These are phyloP conservation scores for Collariella sp. DNA, from an alignment of 495 filamentous ascomycete genomes.

Conservation along the genomic window DNA sequence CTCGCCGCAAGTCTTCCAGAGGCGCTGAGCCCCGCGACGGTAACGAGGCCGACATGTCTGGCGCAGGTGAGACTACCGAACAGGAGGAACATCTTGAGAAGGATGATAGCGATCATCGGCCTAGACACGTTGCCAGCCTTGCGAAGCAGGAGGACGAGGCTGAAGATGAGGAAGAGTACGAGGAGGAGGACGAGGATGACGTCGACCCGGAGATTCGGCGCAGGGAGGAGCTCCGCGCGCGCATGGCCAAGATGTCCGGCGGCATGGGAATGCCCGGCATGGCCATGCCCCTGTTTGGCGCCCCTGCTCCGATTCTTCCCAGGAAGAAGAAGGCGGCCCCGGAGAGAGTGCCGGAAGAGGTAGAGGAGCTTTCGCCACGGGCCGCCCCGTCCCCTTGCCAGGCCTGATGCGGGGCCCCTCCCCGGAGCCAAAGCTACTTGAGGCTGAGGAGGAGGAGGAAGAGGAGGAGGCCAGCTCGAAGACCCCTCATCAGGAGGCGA, in stretches of 20 bases:
- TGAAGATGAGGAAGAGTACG: constrained; percentile 48
- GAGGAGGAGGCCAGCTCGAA: constrained; percentile 27
- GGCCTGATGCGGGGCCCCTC: constrained; percentile 49
- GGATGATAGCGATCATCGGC: constrained; percentile 61
- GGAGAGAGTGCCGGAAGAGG: constrained; percentile 41
- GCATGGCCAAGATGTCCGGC: constrained; percentile 98
- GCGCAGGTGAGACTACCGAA: constrained; percentile 72
- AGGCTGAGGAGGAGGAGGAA: constrained; percentile 34
- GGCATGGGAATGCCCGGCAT: constrained; percentile 97
- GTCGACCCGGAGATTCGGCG: constrained; percentile 82
- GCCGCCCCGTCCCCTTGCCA: constrained; percentile 70
- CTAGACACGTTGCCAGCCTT: constrained; percentile 24
- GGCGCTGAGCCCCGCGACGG: constrained; percentile 54
- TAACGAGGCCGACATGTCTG: constrained; percentile 87
- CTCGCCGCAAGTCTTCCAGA: constrained; percentile 47
- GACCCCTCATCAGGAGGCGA: constrained; percentile 32
- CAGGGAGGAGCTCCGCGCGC: constrained; percentile 78
- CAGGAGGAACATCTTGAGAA: constrained; percentile 66
- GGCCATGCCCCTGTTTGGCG: constrained; percentile 66
- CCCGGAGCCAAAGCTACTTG: constrained; percentile 21
- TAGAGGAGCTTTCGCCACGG: constrained; percentile 37
- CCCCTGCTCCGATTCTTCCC: constrained; percentile 42
- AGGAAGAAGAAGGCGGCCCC: constrained; percentile 57
- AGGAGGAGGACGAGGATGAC: constrained; percentile 82
- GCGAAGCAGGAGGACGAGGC: constrained; percentile 37